Conservation (phyloP, 352 stramenopile species). For the Phytophthora pluvialis region DNA sequence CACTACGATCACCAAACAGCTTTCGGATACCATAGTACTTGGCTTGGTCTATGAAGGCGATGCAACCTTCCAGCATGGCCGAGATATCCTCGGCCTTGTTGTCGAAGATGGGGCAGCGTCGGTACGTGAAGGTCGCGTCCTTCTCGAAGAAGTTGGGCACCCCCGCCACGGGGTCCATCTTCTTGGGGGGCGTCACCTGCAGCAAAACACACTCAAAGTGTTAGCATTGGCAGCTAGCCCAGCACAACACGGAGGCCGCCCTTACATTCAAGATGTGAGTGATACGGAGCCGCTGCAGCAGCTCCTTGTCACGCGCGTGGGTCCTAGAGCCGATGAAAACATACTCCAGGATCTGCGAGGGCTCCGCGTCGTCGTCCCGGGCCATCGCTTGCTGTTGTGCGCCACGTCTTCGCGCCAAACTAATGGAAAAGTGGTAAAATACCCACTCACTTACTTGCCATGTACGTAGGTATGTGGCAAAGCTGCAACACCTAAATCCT, state of each 20-base stretch:
- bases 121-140: conserved; percentile 78
- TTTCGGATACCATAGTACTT: conserved; percentile 87
- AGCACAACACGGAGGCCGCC: too few relatives aligned
- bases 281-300: conserved; percentile 67
- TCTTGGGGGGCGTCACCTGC: conserved; percentile 82
- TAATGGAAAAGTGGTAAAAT: background rate
- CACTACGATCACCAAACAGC: background rate
- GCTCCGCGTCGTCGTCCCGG: conserved; percentile 40
- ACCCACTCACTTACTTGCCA: too few relatives aligned
- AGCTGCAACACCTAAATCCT: too few relatives aligned
- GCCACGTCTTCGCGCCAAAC: conserved; percentile 7
- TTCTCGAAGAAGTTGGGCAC: conserved; percentile 94
- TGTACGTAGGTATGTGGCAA: too few relatives aligned
- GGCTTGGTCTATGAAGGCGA: conserved; percentile 92
- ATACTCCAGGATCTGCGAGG: conserved; percentile 71
- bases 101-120: conserved; percentile 88
- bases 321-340: conserved; percentile 73
- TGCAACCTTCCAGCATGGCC: conserved; percentile 76
- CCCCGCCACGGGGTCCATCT: conserved; percentile 80
- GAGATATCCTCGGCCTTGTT: conserved; percentile 92
- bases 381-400: background rate
- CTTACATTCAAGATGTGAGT: conserved; percentile 86
- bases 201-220: background rate
- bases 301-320: conserved; percentile 70
- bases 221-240: background rate